These are phyloP conservation scores for Pyrus betulifolia DNA, from an alignment of 306 rosid species.

Conservation along the genomic window DNA sequence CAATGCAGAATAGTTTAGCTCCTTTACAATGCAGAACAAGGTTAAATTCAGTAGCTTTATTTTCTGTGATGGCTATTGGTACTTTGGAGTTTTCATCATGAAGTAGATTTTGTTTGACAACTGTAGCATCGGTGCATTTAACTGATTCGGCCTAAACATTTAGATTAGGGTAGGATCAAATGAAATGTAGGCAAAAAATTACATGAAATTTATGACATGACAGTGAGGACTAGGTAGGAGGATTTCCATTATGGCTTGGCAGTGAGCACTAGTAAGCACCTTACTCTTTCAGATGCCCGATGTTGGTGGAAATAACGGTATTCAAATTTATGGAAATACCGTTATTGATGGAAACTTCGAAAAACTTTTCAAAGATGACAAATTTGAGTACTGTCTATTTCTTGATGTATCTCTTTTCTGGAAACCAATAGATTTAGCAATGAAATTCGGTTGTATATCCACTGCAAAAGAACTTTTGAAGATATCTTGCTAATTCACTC, in stretches of 20 bases:
- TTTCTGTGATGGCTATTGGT: neutral
- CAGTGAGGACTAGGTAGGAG: neutral
- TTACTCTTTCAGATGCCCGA: neutral
- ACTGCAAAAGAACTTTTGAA: neutral
- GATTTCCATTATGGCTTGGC: neutral
- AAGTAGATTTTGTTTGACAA: neutral
- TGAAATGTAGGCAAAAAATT: neutral
- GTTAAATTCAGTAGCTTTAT: neutral
- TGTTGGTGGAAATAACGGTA: neutral
- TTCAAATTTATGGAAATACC: neutral
- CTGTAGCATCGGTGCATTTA: neutral
- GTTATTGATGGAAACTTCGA: neutral
- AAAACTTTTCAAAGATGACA: neutral
- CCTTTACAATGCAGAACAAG: neutral
- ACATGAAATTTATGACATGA: neutral
- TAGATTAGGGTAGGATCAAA: neutral
- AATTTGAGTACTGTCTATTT: neutral
- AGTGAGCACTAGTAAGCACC: neutral
- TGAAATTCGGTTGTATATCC: neutral
- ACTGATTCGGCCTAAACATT: neutral
- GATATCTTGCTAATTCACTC: neutral
- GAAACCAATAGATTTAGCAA: neutral
- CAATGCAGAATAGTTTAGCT: constrained; percentile 7
- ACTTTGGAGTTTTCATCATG: neutral
- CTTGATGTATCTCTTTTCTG: neutral